A percentile compares a stretch with the other conserved stretches of the same genome.
phyloP scores from a whole-genome alignment of 1,284 basidiomycete genomes.

The Ustilago trichophora region DNA sequence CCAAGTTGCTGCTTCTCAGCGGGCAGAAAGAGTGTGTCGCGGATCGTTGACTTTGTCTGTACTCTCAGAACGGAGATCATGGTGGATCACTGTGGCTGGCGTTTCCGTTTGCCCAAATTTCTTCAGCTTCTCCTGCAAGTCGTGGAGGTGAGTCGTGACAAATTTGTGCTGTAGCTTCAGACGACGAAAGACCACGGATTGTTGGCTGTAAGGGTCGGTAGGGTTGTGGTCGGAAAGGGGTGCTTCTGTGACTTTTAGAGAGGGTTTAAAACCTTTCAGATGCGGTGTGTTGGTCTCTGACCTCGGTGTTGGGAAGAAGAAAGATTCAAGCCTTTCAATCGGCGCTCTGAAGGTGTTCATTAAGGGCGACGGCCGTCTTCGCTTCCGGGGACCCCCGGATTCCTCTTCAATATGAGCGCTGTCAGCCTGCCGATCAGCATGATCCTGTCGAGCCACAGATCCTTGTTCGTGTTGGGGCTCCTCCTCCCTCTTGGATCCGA shows the following conservation, averaged over 20 bases:
- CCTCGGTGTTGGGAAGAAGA: background rate
- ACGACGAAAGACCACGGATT: background rate
- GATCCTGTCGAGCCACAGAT: no score
- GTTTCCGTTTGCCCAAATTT: no score
- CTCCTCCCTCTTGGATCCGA: no score
- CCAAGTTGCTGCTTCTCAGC: no score
- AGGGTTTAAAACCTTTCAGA: conserved; percentile 8
- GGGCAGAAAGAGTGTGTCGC: no score
- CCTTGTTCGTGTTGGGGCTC: no score
- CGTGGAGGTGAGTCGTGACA: background rate
- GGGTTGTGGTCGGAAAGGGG: background rate
- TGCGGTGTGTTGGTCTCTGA: background rate
- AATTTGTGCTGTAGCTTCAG: background rate
- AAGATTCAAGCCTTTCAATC: no score
- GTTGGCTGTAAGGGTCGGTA: background rate
- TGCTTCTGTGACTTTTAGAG: background rate
- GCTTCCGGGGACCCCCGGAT: no score
- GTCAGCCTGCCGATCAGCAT: background rate
- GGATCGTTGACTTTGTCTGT: no score
- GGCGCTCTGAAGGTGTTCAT: conserved; percentile 1
- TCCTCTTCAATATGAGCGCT: background rate
- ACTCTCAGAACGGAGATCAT: no score
- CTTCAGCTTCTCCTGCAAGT: background rate
- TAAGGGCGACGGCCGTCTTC: background rate
- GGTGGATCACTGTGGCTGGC: no score